Evolutionary conservation across 768 basidiomycete genomes (phyloP), one percentile per base, ranked within the genome.

Genomic region (Amanita muscaria): DNA sequence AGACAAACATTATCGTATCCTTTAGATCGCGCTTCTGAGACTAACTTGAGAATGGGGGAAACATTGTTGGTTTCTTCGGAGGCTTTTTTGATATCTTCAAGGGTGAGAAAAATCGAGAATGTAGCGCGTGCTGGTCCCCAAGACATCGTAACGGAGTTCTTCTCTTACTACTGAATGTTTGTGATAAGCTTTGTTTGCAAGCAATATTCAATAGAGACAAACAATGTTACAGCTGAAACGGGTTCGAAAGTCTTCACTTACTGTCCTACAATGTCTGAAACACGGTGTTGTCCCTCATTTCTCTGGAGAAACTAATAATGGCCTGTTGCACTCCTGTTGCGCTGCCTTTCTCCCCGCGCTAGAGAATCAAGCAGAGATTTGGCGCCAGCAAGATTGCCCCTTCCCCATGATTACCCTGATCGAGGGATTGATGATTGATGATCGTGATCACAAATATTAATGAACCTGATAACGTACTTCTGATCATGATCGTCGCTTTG

Each of bases 1-100:
- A 93, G 60, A 56, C 81, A 86, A 32, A 90, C 69, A 1, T 70
- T 59, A 43, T 87, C 80, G 57, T 91, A 97, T 14, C 85, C 85
- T 45, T 79, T 82, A 9, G 66, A 50, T 38, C 67, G 74, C 14
- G 79, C 72, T 21, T 77, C 73, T 10, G 69, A 58, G 1, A 76
- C 56, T 27, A 81, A 59, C 49, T 64, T 61, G 40, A 81, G 69
- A 2, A 79, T 64, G 4, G 78, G 73, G 0, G 79, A 74, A 40
- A 66, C 67, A 40, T 63, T 48, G 6, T 50, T 32, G 5, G 51
- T 10, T 43, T 46, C 14, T 49, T 50, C 49, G 25, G 58, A 53
- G 22, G 60, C 61, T 35, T 62, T 62, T 12, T 61, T 53, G 15
- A 77, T 63, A 50, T 78, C 72, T 18, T 68, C 64, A 9, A 64